These are phyloP conservation scores for Trichosanthes truncata DNA, from an alignment of 306 rosid genomes.

Conservation along the genomic window DNA sequence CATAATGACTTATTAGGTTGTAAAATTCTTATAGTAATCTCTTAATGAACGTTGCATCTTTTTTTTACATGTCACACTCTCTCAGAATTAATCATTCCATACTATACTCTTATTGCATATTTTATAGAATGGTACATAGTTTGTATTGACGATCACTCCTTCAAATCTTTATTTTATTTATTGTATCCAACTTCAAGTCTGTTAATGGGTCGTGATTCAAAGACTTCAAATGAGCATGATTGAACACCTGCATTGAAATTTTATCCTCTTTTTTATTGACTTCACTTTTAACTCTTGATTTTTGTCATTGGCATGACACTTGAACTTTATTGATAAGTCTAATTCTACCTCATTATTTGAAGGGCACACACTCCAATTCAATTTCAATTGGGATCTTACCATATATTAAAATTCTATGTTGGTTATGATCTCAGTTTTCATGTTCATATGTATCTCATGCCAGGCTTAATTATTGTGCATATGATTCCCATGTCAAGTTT, in stretches of 20 bases:
- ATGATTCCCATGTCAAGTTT: neutral
- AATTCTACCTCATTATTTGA: neutral
- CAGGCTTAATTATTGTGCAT: neutral
- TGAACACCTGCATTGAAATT: neutral
- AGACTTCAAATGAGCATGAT: neutral
- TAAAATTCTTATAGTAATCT: neutral
- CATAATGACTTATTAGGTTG: neutral
- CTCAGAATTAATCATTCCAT: no score
- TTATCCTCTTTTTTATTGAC: neutral
- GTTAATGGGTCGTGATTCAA: neutral
- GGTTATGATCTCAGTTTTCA: neutral
- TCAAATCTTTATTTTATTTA: neutral
- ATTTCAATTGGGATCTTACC: neutral
- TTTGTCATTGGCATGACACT: no score
- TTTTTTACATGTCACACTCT: no score
- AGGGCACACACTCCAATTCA: neutral
- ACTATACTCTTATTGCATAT: neutral
- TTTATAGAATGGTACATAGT: neutral
- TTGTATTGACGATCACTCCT: neutral
- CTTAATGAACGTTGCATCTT: neutral
- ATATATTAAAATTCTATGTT: neutral
- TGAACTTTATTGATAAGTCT: no score
- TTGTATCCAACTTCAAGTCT: neutral
- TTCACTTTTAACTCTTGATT: no score
- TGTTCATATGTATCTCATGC: neutral